A percentile compares a stretch with the other conserved stretches of the same genome.
Evolutionary conservation across 2,329 filamentous ascomycete species (phyloP).

Genomic region (Colletotrichum sp.): DNA sequence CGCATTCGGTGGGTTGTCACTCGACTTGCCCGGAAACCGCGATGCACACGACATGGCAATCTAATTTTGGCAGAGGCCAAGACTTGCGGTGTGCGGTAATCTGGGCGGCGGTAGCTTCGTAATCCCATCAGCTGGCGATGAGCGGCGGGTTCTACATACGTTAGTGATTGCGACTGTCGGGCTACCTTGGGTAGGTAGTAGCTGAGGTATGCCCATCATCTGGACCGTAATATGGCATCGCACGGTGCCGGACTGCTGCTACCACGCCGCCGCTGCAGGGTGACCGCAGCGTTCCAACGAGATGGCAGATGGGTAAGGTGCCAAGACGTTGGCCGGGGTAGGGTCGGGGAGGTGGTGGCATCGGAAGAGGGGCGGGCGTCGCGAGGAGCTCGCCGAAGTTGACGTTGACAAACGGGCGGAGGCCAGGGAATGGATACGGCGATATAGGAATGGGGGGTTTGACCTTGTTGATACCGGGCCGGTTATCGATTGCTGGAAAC

Average conservation of each 20-base stretch:
- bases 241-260: slow-evolving; percentile 1
- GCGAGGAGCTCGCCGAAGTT: slow-evolving; percentile 45
- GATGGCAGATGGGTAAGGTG: slow-evolving; percentile 9
- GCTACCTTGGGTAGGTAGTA: background rate
- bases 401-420: slow-evolving; percentile 29
- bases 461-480: background rate
- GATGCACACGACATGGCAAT: background rate
- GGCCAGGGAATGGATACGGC: background rate
- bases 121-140: slow-evolving; percentile 3
- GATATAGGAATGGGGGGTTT: background rate
- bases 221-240: background rate
- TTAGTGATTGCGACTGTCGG: background rate
- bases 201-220: background rate
- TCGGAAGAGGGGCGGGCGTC: slow-evolving; percentile 11
- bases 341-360: slow-evolving; percentile 13
- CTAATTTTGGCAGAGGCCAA: background rate
- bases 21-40: background rate
- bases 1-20: background rate
- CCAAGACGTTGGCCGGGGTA: slow-evolving; percentile 9
- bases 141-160: background rate
- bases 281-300: slow-evolving; percentile 13
- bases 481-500: background rate
- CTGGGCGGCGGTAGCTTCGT: background rate
- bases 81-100: background rate
- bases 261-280: slow-evolving; percentile 1